A percentile compares a stretch with the other conserved stretches of the same genome.
phyloP scores from a whole-genome alignment of 192 early-diverging fungal genomes.

The Coemansia interrupta region DNA sequence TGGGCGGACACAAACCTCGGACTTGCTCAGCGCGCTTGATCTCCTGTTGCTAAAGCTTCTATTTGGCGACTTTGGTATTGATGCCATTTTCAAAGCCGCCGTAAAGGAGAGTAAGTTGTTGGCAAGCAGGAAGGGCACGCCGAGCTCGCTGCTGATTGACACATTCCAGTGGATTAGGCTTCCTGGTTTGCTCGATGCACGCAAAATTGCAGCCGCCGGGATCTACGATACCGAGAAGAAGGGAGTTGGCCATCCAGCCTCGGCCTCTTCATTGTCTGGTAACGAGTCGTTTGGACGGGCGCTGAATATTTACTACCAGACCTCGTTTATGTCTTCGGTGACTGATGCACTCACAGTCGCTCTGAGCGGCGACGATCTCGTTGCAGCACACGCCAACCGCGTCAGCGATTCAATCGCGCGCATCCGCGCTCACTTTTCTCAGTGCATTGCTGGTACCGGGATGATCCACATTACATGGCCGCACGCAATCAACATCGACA shows the following conservation, averaged over 20 bases:
- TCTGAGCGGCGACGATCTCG: conserved; percentile 23
- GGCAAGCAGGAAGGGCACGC: conserved; percentile 14
- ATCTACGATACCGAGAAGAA: not conserved
- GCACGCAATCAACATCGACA: not conserved
- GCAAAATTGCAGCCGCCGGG: conserved; percentile 12
- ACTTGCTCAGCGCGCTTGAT: conserved; percentile 24
- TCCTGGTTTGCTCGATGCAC: conserved; percentile 35
- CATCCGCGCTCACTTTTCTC: conserved; percentile 32
- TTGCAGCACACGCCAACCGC: conserved; percentile 7
- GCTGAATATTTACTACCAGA: conserved; percentile 39
- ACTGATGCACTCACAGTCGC: conserved; percentile 25
- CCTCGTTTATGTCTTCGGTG: conserved; percentile 25
- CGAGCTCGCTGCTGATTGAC: conserved; percentile 38
- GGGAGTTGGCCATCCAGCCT: not conserved
- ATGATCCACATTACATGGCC: conserved; percentile 31
- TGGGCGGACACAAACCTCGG: conserved; percentile 19
- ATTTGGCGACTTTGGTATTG: conserved; percentile 50
- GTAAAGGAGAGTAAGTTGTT: conserved; percentile 14
- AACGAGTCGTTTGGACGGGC: conserved; percentile 38
- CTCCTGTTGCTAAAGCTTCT: conserved; percentile 38
- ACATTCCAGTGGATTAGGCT: conserved; percentile 41
- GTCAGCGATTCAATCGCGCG: conserved; percentile 25
- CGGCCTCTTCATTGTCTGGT: not conserved
- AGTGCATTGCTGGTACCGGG: conserved; percentile 20
- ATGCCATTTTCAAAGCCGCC: conserved; percentile 25